Conservation (phyloP, 2,329 filamentous ascomycete genomes). For the Paraconiothyrium brasiliense region DNA sequence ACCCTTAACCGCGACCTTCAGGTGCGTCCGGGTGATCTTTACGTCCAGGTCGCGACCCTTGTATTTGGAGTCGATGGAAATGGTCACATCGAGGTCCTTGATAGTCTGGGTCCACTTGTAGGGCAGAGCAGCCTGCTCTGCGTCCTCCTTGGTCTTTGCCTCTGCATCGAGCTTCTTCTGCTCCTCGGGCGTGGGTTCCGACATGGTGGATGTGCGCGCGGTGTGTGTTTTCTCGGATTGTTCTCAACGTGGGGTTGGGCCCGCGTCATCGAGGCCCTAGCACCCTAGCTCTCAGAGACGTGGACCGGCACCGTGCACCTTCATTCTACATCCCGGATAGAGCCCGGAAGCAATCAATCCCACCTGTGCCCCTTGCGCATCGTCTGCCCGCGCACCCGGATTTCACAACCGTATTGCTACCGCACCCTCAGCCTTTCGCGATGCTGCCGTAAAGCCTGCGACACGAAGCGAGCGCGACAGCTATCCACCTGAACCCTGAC, state of each 20-base stretch:
- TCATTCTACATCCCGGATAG: conserved; percentile 18
- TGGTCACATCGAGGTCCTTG: conserved; percentile 81
- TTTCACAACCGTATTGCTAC: conserved; percentile 13
- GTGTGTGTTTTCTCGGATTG: conserved; percentile 12
- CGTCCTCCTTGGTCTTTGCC: conserved; percentile 75
- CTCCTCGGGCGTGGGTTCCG: conserved; percentile 60
- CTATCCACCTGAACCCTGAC: conserved; percentile 23
- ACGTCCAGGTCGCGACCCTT: conserved; percentile 87
- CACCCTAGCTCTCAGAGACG: conserved; percentile 4
- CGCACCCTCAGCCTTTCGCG: conserved; percentile 23
- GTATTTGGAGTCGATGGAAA: conserved; percentile 81
- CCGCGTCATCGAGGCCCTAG: conserved; percentile 13
- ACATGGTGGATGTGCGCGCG: conserved; percentile 35
- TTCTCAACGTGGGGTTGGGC: conserved; percentile 6
- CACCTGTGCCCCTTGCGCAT: conserved; percentile 26
- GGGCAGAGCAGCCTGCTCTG: conserved; percentile 88
- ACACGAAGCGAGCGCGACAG: conserved; percentile 18
- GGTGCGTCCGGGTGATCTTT: conserved; percentile 78
- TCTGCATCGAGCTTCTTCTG: conserved; percentile 66
- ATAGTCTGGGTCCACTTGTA: conserved; percentile 99
- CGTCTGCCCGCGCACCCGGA: conserved; percentile 21
- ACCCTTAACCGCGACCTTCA: conserved; percentile 87
- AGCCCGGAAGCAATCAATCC: conserved; percentile 7
- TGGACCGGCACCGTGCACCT: conserved; percentile 10
- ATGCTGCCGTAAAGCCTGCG: conserved; percentile 44